phyloP scores from a whole-genome alignment of 371 early-diverging fungal genomes.

The Syncephalis fuscata region DNA sequence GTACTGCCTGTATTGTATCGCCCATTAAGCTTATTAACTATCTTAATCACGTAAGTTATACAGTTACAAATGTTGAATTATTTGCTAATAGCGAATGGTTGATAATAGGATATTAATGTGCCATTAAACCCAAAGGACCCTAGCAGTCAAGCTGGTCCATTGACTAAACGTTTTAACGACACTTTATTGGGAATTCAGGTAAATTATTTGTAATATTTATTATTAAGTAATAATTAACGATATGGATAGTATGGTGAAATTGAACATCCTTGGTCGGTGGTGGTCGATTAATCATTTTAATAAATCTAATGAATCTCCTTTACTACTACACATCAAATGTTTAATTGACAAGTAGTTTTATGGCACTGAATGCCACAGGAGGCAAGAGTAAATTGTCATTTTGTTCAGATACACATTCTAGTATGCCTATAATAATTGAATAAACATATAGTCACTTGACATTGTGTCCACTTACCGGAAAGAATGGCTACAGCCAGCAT shows the following conservation, averaged over 20 bases:
- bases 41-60: conserved; percentile 18
- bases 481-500: conserved; percentile 7
- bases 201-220: too few relatives aligned
- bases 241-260: background rate
- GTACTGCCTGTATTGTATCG: conserved; percentile 91
- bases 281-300: background rate
- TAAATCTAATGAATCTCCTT: too few relatives aligned
- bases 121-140: conserved; percentile 81
- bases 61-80: too few relatives aligned
- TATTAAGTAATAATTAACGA: background rate
- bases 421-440: conserved; percentile 24
- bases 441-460: too few relatives aligned
- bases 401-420: conserved; percentile 46
- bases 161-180: conserved; percentile 70
- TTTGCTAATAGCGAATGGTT: too few relatives aligned
- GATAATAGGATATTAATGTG: conserved; percentile 35
- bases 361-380: background rate
- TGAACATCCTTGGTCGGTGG: background rate
- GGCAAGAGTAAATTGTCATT: conserved; percentile 68
- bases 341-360: too few relatives aligned
- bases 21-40: conserved; percentile 80
- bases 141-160: conserved; percentile 72
- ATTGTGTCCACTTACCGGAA: conserved; percentile 23
- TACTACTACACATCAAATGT: too few relatives aligned
- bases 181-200: conserved; percentile 77